Base-by-base conservation (phyloP, 2,329 filamentous ascomycete species). In the Hypoxylon sp. region DNA sequence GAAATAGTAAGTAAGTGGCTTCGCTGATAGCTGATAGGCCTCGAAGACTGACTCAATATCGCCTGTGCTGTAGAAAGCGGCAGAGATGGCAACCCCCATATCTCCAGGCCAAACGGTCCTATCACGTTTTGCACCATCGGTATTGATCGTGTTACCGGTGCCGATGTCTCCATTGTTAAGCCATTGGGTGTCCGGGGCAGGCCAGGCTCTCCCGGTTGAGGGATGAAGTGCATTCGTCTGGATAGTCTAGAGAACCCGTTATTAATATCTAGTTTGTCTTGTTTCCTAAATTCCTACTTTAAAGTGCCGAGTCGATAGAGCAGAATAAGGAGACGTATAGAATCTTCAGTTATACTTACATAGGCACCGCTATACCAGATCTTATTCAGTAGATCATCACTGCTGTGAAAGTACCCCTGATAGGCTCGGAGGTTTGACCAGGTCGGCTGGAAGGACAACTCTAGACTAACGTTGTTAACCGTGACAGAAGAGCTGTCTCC, bases 41-140 rank as follows among this genome's bases (percentile, higher is more conserved):
- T 20, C 23, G 29, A 18, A 38, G 20, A 59, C 64, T 58, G 41
- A 71, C 69, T 70, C 68, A 10, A 82, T 68, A 53, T 73, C 71
- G 2, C 79, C 78, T 0, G 79, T 83, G n/a, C 80, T 82, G 7
- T 83, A 79, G 11, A 81, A 79, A 1, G 82, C 73, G 13, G 73
- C 75, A 2, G 81, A 79, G 0, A 81, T 73, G 2, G 80, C 78
- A 45, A 84, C 83, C 1, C 79, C 78, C 77, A 84, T 83, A 61
- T 86, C 83, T 1, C 83, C 83, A 13, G 83, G 81, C 81, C 82
- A 85, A 2, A 85, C 79, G 5, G 82, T 73, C n/a, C 80, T 74
- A 59, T 84, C 81, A 46, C 81, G 74, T 64, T 84, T 84, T 2
- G 81, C 79, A 2, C 81, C 82, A 63, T 84, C 81, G 11, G 68